These are phyloP conservation scores for Lachancea mirantina DNA, from an alignment of 805 yeast species.

Conservation along the genomic window DNA sequence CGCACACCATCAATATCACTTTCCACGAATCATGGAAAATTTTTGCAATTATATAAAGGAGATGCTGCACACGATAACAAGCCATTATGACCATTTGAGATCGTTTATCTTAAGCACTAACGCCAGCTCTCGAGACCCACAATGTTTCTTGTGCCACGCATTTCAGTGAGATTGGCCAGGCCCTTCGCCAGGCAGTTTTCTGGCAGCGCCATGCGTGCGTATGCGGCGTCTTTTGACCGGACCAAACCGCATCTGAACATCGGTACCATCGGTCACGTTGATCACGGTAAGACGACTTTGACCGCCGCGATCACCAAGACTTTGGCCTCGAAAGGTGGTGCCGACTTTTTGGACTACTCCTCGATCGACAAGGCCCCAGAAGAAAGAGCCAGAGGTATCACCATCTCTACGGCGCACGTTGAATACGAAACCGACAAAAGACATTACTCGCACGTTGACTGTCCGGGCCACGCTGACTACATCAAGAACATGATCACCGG, in stretches of 20 bases:
- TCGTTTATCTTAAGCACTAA: too few relatives aligned
- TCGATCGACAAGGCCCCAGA: slow-evolving; percentile 97
- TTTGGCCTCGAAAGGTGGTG: slow-evolving; percentile 81
- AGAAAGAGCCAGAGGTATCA: slow-evolving; percentile 99
- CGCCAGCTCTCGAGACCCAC: too few relatives aligned
- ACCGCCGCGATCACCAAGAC: slow-evolving; percentile 99
- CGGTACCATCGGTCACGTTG: slow-evolving; percentile 98
- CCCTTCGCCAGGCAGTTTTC: slow-evolving; percentile 13
- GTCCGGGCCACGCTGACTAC: slow-evolving; percentile 98
- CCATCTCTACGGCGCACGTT: slow-evolving; percentile 96
- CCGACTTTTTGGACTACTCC: slow-evolving; percentile 85
- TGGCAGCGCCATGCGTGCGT: slow-evolving; percentile 22
- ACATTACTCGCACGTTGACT: slow-evolving; percentile 96
- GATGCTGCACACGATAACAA: too few relatives aligned
- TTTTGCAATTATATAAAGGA: too few relatives aligned
- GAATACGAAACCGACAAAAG: slow-evolving; percentile 93
- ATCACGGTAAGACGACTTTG: slow-evolving; percentile 96
- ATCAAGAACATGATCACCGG: slow-evolving; percentile 99
- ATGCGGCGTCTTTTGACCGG: slow-evolving; percentile 81
- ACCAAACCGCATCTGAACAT: slow-evolving; percentile 93
- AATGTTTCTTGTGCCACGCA: slow-evolving; percentile 17
- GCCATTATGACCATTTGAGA: too few relatives aligned
- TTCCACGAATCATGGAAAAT: too few relatives aligned
- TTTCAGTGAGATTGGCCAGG: slow-evolving; percentile 8
- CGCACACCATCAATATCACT: too few relatives aligned